Percentiles rank a stretch among this genome's conserved stretches.
Evolutionary conservation across 306 rosid genomes (phyloP).

Genomic region (Vachellia collinsii): DNA sequence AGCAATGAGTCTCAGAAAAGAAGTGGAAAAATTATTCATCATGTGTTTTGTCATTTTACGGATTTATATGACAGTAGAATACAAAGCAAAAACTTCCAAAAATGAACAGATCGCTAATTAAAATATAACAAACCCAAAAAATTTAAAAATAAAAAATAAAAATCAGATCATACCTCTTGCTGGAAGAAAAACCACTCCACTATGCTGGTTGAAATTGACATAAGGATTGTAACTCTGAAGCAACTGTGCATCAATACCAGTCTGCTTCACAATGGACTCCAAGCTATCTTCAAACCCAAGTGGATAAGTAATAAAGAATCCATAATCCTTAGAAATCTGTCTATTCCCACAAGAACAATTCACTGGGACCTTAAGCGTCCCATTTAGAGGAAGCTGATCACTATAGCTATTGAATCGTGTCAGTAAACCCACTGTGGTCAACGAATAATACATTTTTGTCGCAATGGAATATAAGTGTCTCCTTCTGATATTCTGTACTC

Average conservation of each 20-base stretch:
- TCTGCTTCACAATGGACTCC: neutral
- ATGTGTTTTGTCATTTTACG: neutral
- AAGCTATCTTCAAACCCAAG: neutral
- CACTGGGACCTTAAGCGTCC: neutral
- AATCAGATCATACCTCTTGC: neutral
- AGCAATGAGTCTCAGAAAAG: neutral
- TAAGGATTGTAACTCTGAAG: neutral
- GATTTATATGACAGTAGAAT: neutral
- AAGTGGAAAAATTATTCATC: neutral
- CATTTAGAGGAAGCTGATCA: slow-evolving; percentile 3
- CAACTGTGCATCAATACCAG: neutral
- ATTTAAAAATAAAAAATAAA: neutral
- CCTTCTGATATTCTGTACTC: neutral
- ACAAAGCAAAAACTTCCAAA: neutral
- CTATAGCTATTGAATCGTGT: neutral
- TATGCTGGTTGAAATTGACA: neutral
- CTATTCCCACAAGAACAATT: neutral
- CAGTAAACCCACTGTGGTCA: slow-evolving; percentile 6
- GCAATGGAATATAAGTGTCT: slow-evolving; percentile 1
- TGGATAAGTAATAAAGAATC: neutral
- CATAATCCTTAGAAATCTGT: neutral
- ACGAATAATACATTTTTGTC: neutral
- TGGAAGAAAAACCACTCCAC: neutral
- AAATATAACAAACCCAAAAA: neutral
- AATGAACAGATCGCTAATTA: neutral